Conservation (phyloP, 306 rosid genomes). For the Calophaca sinica region DNA sequence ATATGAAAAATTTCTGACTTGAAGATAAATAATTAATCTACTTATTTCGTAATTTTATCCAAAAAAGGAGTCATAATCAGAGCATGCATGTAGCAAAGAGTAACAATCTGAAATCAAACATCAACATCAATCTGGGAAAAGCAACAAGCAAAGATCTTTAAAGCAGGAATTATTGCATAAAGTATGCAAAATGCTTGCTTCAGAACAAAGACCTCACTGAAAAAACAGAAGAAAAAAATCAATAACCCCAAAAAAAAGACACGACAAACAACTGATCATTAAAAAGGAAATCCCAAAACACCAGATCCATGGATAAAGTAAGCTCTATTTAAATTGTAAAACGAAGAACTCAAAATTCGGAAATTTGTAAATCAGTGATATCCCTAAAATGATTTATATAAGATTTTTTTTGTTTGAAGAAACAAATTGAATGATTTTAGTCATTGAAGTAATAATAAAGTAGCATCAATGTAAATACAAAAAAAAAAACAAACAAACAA, state of each 20-base stretch:
- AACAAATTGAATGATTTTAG: background rate
- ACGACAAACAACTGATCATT: slow-evolving; percentile 12
- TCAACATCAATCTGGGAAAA: slow-evolving; percentile 23
- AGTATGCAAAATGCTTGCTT: background rate
- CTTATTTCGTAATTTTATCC: background rate
- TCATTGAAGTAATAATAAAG: background rate
- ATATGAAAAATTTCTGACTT: slow-evolving; percentile 10
- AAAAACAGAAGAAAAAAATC: slow-evolving; percentile 26
- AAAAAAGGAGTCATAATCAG: background rate
- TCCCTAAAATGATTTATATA: background rate
- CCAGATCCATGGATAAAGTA: slow-evolving; percentile 62
- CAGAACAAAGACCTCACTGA: background rate
- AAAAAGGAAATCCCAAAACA: slow-evolving; percentile 39
- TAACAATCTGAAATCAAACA: slow-evolving; percentile 15
- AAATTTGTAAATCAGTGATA: background rate
- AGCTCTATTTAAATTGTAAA: slow-evolving; percentile 25
- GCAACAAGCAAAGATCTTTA: slow-evolving; percentile 5
- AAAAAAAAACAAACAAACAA: background rate
- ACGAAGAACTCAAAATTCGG: background rate
- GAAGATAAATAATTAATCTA: background rate
- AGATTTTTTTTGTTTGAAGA: background rate
- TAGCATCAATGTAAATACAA: background rate
- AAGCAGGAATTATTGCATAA: background rate
- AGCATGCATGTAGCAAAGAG: slow-evolving; percentile 36
- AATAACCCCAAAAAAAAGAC: slow-evolving; percentile 6